Base-by-base conservation (phyloP, 768 basidiomycete genomes). In the Filobasidium wieringae region DNA sequence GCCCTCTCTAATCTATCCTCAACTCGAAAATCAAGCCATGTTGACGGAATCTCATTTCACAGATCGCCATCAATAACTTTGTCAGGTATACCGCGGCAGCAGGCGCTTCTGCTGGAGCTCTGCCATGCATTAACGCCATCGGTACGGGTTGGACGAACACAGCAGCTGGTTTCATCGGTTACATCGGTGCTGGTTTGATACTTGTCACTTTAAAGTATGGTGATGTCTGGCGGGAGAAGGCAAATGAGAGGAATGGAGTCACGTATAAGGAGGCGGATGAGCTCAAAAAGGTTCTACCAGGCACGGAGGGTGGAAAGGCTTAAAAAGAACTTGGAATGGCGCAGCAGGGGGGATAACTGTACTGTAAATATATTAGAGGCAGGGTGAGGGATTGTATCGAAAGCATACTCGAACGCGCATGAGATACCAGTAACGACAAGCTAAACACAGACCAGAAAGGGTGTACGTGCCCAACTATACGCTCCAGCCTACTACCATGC, bases 401-500 rank as follows among this genome's bases (percentile, higher is more conserved):
- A n/a, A n/a, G n/a, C n/a, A n/a, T n/a, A n/a, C n/a, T n/a, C n/a
- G n/a, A n/a, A n/a, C n/a, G n/a, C n/a, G n/a, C n/a, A n/a, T n/a
- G n/a, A n/a, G n/a, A n/a, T n/a, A n/a, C n/a, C n/a, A n/a, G n/a
- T n/a, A n/a, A n/a, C n/a, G n/a, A n/a, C n/a, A n/a, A n/a, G n/a
- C n/a, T n/a, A n/a, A n/a, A n/a, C n/a, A n/a, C n/a, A n/a, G n/a
- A n/a, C n/a, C n/a, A n/a, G n/a, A n/a, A n/a, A n/a, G n/a, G n/a
- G n/a, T n/a, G n/a, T n/a, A n/a, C n/a, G n/a, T n/a, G n/a, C n/a
- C n/a, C n/a, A n/a, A n/a, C n/a, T n/a, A n/a, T n/a, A n/a, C n/a
- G n/a, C n/a, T n/a, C 56, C 56, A 57, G 7, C 24, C 56, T 41
- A 57, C 56, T 30, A 91, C 84, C 49, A 84, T 82, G 61, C 89